phyloP scores from a whole-genome alignment of 2,329 filamentous ascomycete species.

The Penicillium sp. region DNA sequence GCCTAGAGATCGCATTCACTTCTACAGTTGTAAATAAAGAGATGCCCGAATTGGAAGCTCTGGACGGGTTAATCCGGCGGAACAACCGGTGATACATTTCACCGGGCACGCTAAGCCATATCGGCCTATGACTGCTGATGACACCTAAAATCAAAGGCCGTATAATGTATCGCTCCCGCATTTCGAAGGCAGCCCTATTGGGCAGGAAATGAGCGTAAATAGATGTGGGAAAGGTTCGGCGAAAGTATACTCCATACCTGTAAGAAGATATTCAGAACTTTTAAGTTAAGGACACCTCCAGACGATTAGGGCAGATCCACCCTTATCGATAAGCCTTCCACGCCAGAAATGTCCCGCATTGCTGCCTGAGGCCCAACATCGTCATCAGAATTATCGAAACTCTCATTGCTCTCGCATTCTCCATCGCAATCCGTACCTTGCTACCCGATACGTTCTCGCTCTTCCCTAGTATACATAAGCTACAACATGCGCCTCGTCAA shows the following conservation, averaged over 20 bases:
- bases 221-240: neutral
- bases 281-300: neutral
- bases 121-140: no score
- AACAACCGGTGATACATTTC: neutral
- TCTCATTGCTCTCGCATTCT: constrained; percentile 1
- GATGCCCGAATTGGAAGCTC: neutral
- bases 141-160: neutral
- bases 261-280: neutral
- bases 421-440: neutral
- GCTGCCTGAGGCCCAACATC: constrained; percentile 19
- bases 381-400: constrained; percentile 8
- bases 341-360: constrained; percentile 25
- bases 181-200: neutral
- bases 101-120: neutral
- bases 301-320: constrained; percentile 17
- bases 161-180: neutral
- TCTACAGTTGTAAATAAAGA: constrained; percentile 3
- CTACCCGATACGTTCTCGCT: neutral
- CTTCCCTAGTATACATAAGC: neutral
- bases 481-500: constrained; percentile 68
- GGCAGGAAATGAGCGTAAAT: neutral
- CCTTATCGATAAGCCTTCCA: constrained; percentile 31
- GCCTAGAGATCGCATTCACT: constrained; percentile 12
- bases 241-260: neutral
- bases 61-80: neutral